Percentiles rank a stretch among this genome's conserved stretches.
phyloP scores from a whole-genome alignment of 805 yeast species.

The Wickerhamomyces pijperi region DNA sequence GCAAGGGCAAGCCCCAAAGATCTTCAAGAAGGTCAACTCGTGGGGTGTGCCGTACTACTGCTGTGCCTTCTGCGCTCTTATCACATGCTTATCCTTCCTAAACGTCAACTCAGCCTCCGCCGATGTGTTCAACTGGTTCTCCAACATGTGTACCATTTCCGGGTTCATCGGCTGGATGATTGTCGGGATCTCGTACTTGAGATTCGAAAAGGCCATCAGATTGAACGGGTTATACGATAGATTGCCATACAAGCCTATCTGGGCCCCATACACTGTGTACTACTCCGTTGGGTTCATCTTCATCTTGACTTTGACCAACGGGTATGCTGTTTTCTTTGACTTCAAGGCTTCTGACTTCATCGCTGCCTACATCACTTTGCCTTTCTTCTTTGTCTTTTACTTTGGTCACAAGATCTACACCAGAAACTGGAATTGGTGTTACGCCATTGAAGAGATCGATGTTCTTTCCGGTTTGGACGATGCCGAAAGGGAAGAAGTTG shows the following conservation, averaged over 20 bases:
- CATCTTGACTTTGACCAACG: conserved; percentile 54
- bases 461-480: conserved; percentile 48
- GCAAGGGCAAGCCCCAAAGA: conserved; percentile 66
- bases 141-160: conserved; percentile 66
- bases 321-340: conserved; percentile 52
- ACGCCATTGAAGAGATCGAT: conserved; percentile 49
- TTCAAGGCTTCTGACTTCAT: conserved; percentile 37
- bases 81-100: conserved; percentile 60
- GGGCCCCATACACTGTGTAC: conserved; percentile 50
- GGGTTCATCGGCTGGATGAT: conserved; percentile 72
- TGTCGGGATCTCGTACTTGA: conserved; percentile 53
- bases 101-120: conserved; percentile 49
- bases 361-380: conserved; percentile 64
- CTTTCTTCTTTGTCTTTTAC: conserved; percentile 41
- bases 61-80: conserved; percentile 23
- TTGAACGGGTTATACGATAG: conserved; percentile 43
- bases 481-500: conserved; percentile 31
- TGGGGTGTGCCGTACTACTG: conserved; percentile 64
- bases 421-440: conserved; percentile 32
- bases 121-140: conserved; percentile 56
- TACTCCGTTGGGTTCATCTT: conserved; percentile 37
- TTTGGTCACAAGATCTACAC: conserved; percentile 45
- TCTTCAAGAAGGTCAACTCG: conserved; percentile 52
- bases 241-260: conserved; percentile 42
- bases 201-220: conserved; percentile 54